Percentiles rank a stretch among this genome's conserved stretches.
Evolutionary conservation across 2,329 filamentous ascomycete genomes (phyloP).

Genomic region (Tolypocladium amazonense): DNA sequence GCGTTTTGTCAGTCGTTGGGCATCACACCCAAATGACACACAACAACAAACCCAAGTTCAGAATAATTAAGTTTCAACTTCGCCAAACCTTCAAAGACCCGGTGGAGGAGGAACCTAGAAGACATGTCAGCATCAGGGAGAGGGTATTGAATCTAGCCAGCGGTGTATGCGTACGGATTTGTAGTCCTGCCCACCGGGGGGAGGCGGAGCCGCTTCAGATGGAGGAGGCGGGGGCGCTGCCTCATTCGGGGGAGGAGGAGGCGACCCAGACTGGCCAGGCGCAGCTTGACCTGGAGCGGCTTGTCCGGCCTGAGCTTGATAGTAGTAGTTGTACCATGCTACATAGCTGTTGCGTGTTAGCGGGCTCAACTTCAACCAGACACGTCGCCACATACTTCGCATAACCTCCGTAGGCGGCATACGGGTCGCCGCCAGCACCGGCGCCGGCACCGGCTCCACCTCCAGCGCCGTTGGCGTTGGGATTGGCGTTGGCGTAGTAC

Average conservation of each 20-base stretch:
- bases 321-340: conserved; percentile 67
- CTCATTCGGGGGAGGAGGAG: conserved; percentile 48
- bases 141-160: neutral
- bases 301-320: conserved; percentile 40
- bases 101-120: conserved; percentile 44
- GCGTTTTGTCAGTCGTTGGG: neutral
- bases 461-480: neutral
- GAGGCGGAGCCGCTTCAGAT: conserved; percentile 17
- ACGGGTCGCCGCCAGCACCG: conserved; percentile 56
- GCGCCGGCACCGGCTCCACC: neutral
- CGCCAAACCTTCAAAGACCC: conserved; percentile 29
- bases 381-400: conserved; percentile 45
- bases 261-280: conserved; percentile 36
- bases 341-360: conserved; percentile 36
- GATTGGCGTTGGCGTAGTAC: conserved; percentile 44
- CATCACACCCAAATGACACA: neutral
- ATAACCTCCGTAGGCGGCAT: conserved; percentile 86
- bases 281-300: conserved; percentile 33
- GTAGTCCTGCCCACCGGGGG: conserved; percentile 47
- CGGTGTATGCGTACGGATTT: conserved; percentile 43
- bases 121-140: neutral
- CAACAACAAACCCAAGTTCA: conserved; percentile 3
- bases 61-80: neutral
- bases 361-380: neutral
- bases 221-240: conserved; percentile 47